Conservation (phyloP, 129 eudicot genomes). For the Lactuca saligna region DNA sequence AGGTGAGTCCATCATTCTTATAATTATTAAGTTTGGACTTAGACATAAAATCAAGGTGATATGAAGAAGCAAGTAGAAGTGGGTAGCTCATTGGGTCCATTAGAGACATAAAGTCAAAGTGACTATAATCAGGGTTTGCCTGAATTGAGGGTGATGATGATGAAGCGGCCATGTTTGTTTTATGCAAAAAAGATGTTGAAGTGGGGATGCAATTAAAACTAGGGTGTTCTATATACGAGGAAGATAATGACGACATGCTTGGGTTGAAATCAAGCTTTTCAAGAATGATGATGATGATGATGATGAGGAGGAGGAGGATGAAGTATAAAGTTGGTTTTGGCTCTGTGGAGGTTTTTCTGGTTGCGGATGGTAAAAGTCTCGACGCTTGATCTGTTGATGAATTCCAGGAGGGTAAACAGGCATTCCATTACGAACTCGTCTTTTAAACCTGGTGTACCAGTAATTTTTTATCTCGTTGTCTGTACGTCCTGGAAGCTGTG, state of each 20-base stretch:
- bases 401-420: constrained; percentile 53
- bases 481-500: constrained; percentile 65
- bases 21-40: not conserved
- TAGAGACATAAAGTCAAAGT: not conserved
- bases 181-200: too few species aligned
- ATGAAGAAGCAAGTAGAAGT: not conserved
- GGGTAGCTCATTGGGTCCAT: not conserved
- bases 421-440: constrained; percentile 45
- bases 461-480: constrained; percentile 75
- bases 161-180: too few species aligned
- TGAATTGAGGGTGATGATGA: not conserved
- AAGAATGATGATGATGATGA: not conserved
- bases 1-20: not conserved
- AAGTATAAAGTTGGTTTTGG: not conserved
- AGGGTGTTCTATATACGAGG: not conserved
- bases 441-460: constrained; percentile 63
- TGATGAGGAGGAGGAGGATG: not conserved
- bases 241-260: not conserved
- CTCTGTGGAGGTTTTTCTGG: not conserved
- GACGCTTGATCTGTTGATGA: not conserved
- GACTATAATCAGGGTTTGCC: not conserved
- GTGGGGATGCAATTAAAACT: too few species aligned
- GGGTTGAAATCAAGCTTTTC: not conserved
- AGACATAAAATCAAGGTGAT: not conserved
- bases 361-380: not conserved